Percentiles rank a stretch among this genome's conserved stretches.
Conservation (phyloP, 768 basidiomycete species). For the Vararia minispora region DNA sequence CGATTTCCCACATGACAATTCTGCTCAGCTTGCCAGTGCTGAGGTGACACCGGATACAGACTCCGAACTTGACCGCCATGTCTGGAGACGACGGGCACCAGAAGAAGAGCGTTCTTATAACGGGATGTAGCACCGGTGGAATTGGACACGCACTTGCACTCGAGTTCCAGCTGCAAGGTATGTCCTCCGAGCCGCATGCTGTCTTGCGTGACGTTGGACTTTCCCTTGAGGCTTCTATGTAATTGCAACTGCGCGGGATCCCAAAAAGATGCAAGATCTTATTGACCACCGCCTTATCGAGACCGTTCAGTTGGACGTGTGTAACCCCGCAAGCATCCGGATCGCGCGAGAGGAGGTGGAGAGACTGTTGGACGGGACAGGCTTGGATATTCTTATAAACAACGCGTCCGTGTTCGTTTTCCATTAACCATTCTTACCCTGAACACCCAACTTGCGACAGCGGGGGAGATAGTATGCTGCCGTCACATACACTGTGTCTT, state of each 20-base stretch:
- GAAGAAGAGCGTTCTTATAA: slow-evolving; percentile 1
- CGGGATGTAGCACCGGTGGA: slow-evolving; percentile 16
- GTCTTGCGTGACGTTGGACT: slow-evolving; percentile 10
- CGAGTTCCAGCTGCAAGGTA: slow-evolving; percentile 11
- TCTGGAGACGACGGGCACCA: too few relatives aligned
- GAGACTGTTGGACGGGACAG: slow-evolving; percentile 15
- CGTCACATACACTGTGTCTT: not conserved
- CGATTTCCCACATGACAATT: too few relatives aligned
- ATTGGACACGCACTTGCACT: slow-evolving; percentile 16
- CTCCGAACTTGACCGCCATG: too few relatives aligned
- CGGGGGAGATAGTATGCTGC: not conserved
- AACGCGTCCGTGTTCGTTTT: slow-evolving; percentile 15
- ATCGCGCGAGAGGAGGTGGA: slow-evolving; percentile 9
- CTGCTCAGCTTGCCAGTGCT: too few relatives aligned
- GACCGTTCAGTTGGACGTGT: slow-evolving; percentile 20
- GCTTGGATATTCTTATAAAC: slow-evolving; percentile 23
- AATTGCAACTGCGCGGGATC: slow-evolving; percentile 18
- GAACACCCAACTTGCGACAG: too few relatives aligned
- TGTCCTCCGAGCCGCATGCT: slow-evolving; percentile 17
- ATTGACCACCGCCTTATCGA: slow-evolving; percentile 11
- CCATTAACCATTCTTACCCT: not conserved
- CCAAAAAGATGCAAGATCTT: slow-evolving; percentile 15
- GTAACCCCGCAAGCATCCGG: slow-evolving; percentile 9
- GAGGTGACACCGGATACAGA: too few relatives aligned
- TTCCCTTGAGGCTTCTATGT: slow-evolving; percentile 21